Evolutionary conservation across 306 rosid genomes (phyloP), one percentile per base, ranked within the genome.

Genomic region (barrel medic (Medicago truncatula)): DNA sequence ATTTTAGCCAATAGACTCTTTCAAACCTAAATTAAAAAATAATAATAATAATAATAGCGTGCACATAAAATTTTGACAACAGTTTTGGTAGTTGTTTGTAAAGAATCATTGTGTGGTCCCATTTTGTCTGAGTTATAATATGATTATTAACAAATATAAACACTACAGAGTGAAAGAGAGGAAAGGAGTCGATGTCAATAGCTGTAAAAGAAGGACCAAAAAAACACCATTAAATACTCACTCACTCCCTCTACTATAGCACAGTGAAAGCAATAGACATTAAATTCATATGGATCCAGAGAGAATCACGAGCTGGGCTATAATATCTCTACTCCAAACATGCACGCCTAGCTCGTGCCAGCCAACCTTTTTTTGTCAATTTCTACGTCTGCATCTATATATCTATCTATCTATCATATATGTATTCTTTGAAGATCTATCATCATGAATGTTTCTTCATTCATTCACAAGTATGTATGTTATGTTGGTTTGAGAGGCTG

Each of bases 401-500:
- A 46, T 46, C 0, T 7, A 39, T 46, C 0, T 7, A 39, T 39
- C 2, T 39, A 8, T 21, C 9, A 40, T 40, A 9, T 41, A 38
- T 38, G 7, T 52, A 60, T 44, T 47, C 62, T 64, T 63, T 58
- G 25, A 60, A 17, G 76, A 65, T 71, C 78, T 52, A 59, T 3
- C 36, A 4, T 21, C 63, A 21, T 11, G n/a, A 6, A 49, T 47
- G 1, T 49, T 65, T 81, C 38, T 34, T 54, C 39, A 58, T 58
- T 50, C 38, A 13, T 44, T 28, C 11, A 67, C 18, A 18, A 10
- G 4, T 39, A 15, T 17, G n/a, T 40, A 40, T 63, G 23, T 38
- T 64, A 69, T 70, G 96, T 85, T 88, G 93, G 93, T 85, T 89
- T 89, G 97, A 92, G 97, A 90, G 97, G 71, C 85, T 92, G 92